Evolutionary conservation across 306 rosid genomes (phyloP), one percentile per base, ranked within the genome.

Genomic region (Vigna trinervia): DNA sequence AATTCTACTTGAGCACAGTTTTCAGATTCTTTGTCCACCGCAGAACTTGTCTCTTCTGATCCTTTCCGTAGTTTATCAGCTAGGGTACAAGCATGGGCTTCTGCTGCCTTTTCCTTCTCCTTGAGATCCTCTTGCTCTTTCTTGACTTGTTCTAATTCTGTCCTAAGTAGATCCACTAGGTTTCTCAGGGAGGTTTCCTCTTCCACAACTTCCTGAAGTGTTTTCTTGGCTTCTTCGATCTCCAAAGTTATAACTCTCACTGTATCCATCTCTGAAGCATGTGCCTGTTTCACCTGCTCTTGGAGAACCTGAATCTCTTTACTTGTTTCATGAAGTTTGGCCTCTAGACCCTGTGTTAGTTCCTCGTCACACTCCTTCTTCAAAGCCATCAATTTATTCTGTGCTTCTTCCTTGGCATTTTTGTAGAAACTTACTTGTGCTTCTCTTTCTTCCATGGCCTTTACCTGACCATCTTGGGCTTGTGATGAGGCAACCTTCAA

Each of bases 111-210:
- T 63, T 82, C 87, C 65, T 80, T 86, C 58, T 84, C 80, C 74
- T 50, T 80, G 11, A 86, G 22, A 19, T 79, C 87, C 19, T 62
- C 79, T 57, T 77, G 84, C 67, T 89, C 90, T 47, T 47, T 83
- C 87, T 84, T 86, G 80, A 88, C 90, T 38, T 78, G 81, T 64
- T 88, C 96, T 73, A 90, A 14, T 73, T 94, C 97, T 26, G 62
- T n/a, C 75, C 39, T 77, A 7, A 90, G 83, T 9, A 81, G 72
- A 75, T 39, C 84, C 71, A 88, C 89, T 12, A 87, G 43, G 72
- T 22, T 78, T 63, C 84, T 84, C 30, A 95, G 85, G 38, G 85
- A 83, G 58, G 50, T 83, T 78, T 92, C 98, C 84, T 92, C 96
- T 58, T 83, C 90, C 26, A 88, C 85, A 68, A 88, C 79, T 73